phyloP scores from a whole-genome alignment of 805 yeast species.

The Nakazawaea pomicola region DNA sequence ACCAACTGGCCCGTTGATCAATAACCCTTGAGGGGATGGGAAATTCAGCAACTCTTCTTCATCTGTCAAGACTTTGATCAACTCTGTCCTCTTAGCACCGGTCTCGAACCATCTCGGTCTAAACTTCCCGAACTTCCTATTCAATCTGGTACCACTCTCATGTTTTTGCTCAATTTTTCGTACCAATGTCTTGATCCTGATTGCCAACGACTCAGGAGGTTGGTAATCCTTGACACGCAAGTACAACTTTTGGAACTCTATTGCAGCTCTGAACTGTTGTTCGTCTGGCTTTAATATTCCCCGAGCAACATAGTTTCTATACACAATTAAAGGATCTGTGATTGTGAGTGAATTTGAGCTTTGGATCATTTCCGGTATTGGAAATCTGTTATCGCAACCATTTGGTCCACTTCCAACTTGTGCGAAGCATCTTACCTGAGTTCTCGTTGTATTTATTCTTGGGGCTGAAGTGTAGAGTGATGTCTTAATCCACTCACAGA shows the following conservation, averaged over 20 bases:
- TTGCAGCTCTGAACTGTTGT: constrained; percentile 56
- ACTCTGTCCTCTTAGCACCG: constrained; percentile 24
- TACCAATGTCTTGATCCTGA: constrained; percentile 35
- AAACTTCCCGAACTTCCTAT: constrained; percentile 24
- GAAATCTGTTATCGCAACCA: constrained; percentile 21
- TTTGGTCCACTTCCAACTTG: constrained; percentile 17
- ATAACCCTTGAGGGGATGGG: constrained; percentile 59
- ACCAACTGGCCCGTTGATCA: constrained; percentile 64
- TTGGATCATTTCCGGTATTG: constrained; percentile 12
- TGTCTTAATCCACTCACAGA: too few relatives aligned
- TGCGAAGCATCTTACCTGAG: too few relatives aligned
- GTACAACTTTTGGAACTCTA: constrained; percentile 57
- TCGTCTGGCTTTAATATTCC: constrained; percentile 53
- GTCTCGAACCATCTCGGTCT: constrained; percentile 26
- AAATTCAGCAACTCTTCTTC: constrained; percentile 54
- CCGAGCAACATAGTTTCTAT: constrained; percentile 44
- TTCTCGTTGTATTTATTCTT: too few relatives aligned
- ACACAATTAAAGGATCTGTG: constrained; percentile 61
- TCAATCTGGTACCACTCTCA: constrained; percentile 14
- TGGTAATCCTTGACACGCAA: constrained; percentile 52
- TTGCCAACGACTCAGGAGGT: constrained; percentile 45
- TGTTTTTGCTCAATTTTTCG: constrained; percentile 27
- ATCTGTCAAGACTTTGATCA: constrained; percentile 48
- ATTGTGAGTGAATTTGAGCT: constrained; percentile 27
- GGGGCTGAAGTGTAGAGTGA: too few relatives aligned